A percentile compares a stretch with the other conserved stretches of the same genome.
phyloP scores from a whole-genome alignment of 345 rosid genomes.

The Bruguiera parviflora region DNA sequence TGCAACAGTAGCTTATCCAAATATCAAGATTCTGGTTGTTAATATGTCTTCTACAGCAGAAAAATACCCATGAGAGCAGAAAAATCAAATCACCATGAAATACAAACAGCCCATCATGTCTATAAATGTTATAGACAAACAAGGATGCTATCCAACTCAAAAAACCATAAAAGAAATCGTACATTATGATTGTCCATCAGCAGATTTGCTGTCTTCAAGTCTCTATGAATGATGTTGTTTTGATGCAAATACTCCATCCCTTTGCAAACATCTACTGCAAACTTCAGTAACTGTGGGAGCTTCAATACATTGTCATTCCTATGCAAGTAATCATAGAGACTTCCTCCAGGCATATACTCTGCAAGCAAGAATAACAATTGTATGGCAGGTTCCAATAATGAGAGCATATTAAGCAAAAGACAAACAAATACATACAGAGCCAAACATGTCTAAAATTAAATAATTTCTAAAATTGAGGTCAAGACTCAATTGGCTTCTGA shows the following conservation, averaged over 20 bases:
- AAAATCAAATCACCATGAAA: not conserved
- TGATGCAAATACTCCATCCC: constrained; percentile 82
- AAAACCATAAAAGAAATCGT: constrained; percentile 15
- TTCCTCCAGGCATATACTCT: constrained; percentile 83
- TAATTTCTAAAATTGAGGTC: not conserved
- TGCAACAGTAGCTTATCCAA: too few species aligned
- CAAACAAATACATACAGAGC: not conserved
- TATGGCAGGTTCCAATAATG: not conserved
- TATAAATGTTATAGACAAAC: not conserved
- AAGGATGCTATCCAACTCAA: constrained; percentile 2
- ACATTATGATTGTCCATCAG: constrained; percentile 63
- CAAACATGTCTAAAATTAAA: not conserved
- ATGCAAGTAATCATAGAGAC: constrained; percentile 66
- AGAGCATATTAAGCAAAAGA: not conserved
- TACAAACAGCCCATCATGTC: not conserved
- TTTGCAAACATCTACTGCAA: constrained; percentile 64
- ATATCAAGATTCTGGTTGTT: too few species aligned
- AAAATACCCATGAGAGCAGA: not conserved
- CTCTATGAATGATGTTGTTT: constrained; percentile 67
- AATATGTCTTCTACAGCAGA: too few species aligned
- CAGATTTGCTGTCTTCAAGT: constrained; percentile 76
- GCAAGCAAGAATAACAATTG: constrained; percentile 25
- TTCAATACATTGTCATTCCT: constrained; percentile 46
- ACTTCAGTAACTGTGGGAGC: constrained; percentile 52
- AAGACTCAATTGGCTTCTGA: not conserved